phyloP scores from a whole-genome alignment of 768 basidiomycete species.

The Strobilomyces dryophilus region DNA sequence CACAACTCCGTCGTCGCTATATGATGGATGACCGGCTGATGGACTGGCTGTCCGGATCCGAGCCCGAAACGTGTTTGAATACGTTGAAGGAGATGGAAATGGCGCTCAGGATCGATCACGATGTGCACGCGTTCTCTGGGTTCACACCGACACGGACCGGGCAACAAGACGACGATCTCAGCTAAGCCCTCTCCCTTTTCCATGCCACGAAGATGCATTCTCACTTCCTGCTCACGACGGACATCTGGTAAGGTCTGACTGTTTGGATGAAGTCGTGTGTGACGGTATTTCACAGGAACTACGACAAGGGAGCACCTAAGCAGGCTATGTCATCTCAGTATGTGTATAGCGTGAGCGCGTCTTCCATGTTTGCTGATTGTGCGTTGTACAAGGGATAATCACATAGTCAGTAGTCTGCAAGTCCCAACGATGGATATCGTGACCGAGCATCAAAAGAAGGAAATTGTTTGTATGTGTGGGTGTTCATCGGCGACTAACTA shows the following conservation, averaged over 20 bases:
- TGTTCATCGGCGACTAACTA: too few relatives aligned
- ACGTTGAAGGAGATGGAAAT: conserved; percentile 1
- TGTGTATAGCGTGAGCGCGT: too few relatives aligned
- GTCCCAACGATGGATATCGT: neutral
- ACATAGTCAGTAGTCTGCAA: too few relatives aligned
- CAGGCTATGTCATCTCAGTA: neutral
- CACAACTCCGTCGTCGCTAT: neutral
- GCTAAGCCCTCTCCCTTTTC: neutral
- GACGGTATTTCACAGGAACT: neutral
- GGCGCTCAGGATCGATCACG: neutral
- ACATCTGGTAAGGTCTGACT: conserved; percentile 3
- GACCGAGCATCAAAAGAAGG: neutral
- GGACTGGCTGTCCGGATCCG: conserved; percentile 7
- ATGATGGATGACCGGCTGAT: conserved; percentile 3
- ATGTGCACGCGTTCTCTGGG: neutral
- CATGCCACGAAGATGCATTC: neutral
- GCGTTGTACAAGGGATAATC: too few relatives aligned
- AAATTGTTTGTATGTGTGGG: neutral
- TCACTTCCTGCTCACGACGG: conserved; percentile 4
- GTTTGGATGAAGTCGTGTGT: neutral
- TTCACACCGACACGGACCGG: neutral
- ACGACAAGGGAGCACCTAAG: neutral
- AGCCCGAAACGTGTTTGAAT: neutral
- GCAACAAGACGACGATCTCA: neutral
- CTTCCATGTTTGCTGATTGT: too few relatives aligned